Evolutionary conservation across 257 asterid genomes (phyloP), one percentile per base, ranked within the genome.

Genomic region (Petrea volubilis): DNA sequence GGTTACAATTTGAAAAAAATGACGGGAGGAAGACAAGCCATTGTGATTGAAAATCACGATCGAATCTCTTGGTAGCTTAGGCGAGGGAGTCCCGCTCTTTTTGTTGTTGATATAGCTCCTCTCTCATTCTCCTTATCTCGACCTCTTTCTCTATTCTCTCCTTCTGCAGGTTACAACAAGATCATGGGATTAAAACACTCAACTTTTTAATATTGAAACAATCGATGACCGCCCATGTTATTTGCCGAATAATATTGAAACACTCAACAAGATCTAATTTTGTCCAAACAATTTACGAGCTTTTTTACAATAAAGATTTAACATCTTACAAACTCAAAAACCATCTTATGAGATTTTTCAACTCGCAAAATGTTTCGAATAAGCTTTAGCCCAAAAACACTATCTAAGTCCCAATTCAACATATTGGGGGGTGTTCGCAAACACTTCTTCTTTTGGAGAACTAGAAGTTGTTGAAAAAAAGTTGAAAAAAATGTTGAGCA

Each of bases 91-190:
- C 95, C 68, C 68, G 80, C 72, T 82, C 83, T 47, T 70, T 78
- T 78, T 87, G 87, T 74, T 86, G 86, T 78, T 70, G 76, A 79
- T 82, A 78, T 15, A 90, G 74, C 77, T 87, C 87, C 70, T 79
- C 89, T 74, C 80, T 82, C 83, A 87, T 84, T 73, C 69, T 86
- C 78, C 87, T 82, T 74, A 86, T 83, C 76, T 87, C 89, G 21
- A 76, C 81, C 73, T 90, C 94, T 67, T 78, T 84, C 77, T 80
- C 88, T 92, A 86, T 69, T 74, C 53, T 84, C 83, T 90, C 95
- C 73, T 90, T 78, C 95, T 84, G 89, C 80, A 81, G 72, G 31
- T 74, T 33, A 60, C 59, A 51, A 4, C 43, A 79, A 47, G 23
- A 64, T 58, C 50, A 51, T 21, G 50, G 50, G 23, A 61, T 49